Percentiles rank a stretch among this genome's conserved stretches.
phyloP scores from a whole-genome alignment of 345 rosid genomes.

The Brassica cretica region DNA sequence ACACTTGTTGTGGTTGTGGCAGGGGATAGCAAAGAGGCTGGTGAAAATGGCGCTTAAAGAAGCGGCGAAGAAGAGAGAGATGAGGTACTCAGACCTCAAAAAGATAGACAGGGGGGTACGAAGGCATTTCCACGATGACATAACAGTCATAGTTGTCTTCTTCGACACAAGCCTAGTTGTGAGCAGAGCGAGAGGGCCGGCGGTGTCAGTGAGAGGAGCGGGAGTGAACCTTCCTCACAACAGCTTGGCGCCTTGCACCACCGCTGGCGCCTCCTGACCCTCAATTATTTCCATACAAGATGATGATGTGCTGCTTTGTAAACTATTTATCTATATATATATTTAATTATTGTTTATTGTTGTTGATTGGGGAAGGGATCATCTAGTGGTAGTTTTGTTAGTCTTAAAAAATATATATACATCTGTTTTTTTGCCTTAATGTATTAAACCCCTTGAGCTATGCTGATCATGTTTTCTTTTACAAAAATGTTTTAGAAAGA shows the following conservation, averaged over 20 bases:
- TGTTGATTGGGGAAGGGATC: slow-evolving; percentile 6
- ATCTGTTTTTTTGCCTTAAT: background rate
- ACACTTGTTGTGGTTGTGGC: slow-evolving; percentile 23
- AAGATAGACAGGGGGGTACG: slow-evolving; percentile 92
- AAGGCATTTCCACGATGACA: slow-evolving; percentile 94
- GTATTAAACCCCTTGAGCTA: slow-evolving; percentile 1
- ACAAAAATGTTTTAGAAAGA: background rate
- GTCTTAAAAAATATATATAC: background rate
- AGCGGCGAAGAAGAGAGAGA: slow-evolving; percentile 93
- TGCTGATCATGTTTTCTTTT: background rate
- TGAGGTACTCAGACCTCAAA: slow-evolving; percentile 95
- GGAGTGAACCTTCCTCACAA: slow-evolving; percentile 63
- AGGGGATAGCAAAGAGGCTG: slow-evolving; percentile 83
- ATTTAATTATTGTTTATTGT: slow-evolving; percentile 9
- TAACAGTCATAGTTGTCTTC: slow-evolving; percentile 78
- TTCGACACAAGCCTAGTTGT: slow-evolving; percentile 63
- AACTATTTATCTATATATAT: background rate
- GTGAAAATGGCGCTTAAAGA: slow-evolving; percentile 82
- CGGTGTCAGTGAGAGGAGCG: slow-evolving; percentile 65
- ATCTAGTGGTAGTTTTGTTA: slow-evolving; percentile 16
- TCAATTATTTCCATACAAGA: background rate
- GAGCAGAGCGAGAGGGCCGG: slow-evolving; percentile 52
- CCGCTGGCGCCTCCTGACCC: background rate
- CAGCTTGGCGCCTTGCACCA: slow-evolving; percentile 54
- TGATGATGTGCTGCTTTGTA: slow-evolving; percentile 8